A percentile compares a stretch with the other conserved stretches of the same genome.
Evolutionary conservation across 805 yeast genomes (phyloP).

Genomic region (Candida yuanshanica): DNA sequence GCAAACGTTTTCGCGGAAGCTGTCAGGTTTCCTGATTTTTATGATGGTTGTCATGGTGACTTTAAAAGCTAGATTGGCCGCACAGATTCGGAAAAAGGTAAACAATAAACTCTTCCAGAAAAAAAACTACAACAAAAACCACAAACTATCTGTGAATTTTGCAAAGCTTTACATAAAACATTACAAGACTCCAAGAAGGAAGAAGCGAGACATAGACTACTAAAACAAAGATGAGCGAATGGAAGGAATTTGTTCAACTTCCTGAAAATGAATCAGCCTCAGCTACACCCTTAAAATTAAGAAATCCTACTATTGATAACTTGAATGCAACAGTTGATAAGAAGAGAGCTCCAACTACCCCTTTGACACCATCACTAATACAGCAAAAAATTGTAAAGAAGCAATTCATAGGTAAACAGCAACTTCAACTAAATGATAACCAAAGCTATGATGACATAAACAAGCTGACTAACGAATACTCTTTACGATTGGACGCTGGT

Average conservation of each 20-base stretch:
- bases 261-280: conserved; percentile 7
- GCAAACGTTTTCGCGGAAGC: no score
- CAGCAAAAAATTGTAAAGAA: conserved; percentile 20
- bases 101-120: no score
- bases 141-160: no score
- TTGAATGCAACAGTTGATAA: conserved; percentile 7
- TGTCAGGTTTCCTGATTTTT: no score
- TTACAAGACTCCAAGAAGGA: no score
- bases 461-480: background rate
- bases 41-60: no score
- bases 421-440: background rate
- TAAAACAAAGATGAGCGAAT: conserved; percentile 1
- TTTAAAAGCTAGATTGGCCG: no score
- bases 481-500: conserved; percentile 6
- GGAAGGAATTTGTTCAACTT: conserved; percentile 12
- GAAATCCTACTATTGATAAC: conserved; percentile 15
- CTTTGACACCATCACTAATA: conserved; percentile 23
- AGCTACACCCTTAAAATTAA: conserved; percentile 18
- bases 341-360: conserved; percentile 24
- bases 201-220: no score
- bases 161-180: no score
- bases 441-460: background rate
- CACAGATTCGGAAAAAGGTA: no score
- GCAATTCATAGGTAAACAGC: conserved; percentile 4
- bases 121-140: no score